These are phyloP conservation scores for Chlorella sp. DNA, from an alignment of 139 green algal species.

Conservation along the genomic window DNA sequence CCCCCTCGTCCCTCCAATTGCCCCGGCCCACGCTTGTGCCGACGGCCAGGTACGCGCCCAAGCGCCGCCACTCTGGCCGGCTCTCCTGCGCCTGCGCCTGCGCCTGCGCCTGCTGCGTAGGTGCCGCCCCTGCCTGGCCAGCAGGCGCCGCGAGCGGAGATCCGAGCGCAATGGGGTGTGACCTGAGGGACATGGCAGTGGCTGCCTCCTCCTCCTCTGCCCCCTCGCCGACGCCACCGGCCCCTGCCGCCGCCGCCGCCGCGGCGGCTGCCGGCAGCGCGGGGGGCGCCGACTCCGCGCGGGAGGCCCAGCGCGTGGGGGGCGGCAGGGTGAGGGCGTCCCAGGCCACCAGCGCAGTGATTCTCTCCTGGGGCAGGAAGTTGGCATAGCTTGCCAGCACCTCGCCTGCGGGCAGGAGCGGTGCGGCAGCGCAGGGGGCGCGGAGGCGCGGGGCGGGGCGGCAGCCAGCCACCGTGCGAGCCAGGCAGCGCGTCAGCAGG, in stretches of 20 bases:
- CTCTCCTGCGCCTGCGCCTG: background rate
- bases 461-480: background rate
- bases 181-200: background rate
- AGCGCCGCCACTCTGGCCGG: background rate
- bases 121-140: no score
- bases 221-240: no score
- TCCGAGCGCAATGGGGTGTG: conserved; percentile 3
- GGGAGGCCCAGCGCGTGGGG: background rate
- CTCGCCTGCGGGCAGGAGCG: background rate
- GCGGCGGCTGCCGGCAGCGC: background rate
- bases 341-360: conserved; percentile 7
- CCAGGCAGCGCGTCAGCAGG: background rate
- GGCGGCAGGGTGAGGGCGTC: background rate
- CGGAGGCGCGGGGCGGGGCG: background rate
- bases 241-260: background rate
- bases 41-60: no score
- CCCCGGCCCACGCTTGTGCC: background rate
- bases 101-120: background rate
- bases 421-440: background rate
- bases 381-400: background rate
- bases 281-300: background rate
- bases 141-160: no score
- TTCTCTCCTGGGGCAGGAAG: conserved; percentile 1
- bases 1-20: conserved; percentile 9
- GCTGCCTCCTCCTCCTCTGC: background rate